Evolutionary conservation across 2,329 filamentous ascomycete species (phyloP), one percentile per base, ranked within the genome.

Genomic region (Monosporascus sp.): DNA sequence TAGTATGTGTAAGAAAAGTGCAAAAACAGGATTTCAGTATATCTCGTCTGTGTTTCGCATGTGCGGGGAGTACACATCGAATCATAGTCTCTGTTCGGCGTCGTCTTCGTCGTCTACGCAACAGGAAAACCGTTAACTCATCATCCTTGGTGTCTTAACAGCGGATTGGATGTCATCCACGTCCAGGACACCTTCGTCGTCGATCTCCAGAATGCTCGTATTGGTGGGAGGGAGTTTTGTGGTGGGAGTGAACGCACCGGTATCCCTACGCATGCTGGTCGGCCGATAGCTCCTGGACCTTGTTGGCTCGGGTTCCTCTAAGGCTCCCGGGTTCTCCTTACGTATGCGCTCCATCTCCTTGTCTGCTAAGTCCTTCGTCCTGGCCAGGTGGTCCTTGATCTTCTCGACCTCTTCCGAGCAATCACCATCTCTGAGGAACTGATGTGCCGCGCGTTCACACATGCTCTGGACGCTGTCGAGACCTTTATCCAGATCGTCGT

Each of bases 371-470:
- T 81, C 79, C 49, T 85, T 75, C 1, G 91, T 84, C 52, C 86
- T 79, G 8, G 72, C 72, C 44, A 95, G 80, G 17, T 84, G 82
- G 53, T 78, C 75, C 64, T 85, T 82, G 51, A 92, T 87, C 47
- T 84, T 86, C 26, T 78, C 76, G 40, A 96, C 79, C 68, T 96
- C 90, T 19, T 83, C 80, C n/a, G 77, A 80, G 70, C 92, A 96
- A 64, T 94, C 87, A 11, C 91, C 92, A 51, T 91, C 88, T 24
- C 92, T 84, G n/a, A 97, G 77, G 56, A 94, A 91, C 64, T 95
- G 89, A 65, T 96, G 91, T 0, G 92, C 92, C 3, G 88, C 92
- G 51, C 86, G 85, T 72, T 97, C 92, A 67, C 89, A 95, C 62
- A 91, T 82, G 52, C 80, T 80, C 68, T 96, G 91, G 5, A 90